Base-by-base conservation (phyloP, 2,329 filamentous ascomycete genomes). In the Ustulina deusta region DNA sequence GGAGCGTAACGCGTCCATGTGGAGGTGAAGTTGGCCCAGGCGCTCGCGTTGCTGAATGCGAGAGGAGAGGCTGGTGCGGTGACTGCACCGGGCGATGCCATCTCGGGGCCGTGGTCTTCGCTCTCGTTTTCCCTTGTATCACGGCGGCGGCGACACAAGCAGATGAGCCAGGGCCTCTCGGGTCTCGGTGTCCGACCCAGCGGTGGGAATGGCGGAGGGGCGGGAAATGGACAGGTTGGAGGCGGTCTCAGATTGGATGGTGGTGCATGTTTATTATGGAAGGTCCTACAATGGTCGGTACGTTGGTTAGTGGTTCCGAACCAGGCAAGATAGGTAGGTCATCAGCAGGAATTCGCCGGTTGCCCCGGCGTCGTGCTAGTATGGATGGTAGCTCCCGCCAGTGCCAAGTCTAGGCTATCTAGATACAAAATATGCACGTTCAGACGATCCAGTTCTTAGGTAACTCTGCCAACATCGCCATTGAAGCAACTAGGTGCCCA, bases 1-100 rank as follows among this genome's bases (percentile, higher is more conserved):
- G 91, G 90, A 54, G 87, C 83, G 78, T 87, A 86, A 71, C 85
- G 84, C 49, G 84, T 84, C 87, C 87, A 89, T 63, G 81, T 57
- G n/a, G 68, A 78, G 22, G 85, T 85, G 72, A 89, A 76, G 72
- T 87, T 87, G 71, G 84, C 81, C 86, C 85, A 88, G 38, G 77
- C 74, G 69, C 78, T 82, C 40, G 80, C 73, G 70, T 83, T 82
- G 66, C 83, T 80, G 61, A 83, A 79, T 32, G 74, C 71, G 59
- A 71, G 75, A n/a, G 77, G 76, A 15, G 76, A 71, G 38, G 73
- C 66, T 25, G 77, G 74, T 20, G 71, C 73, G 20, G 76, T 65
- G 56, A 72, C 65, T 67, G 74, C 74, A 69, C 75, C 73, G 68
- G 75, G 71, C 62, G 72, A 75, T 68, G 77, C 77, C 77, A 79